Evolutionary conservation across 202 grass and related monocot species (phyloP).

Genomic region (Dendrocalamus latiflorus): DNA sequence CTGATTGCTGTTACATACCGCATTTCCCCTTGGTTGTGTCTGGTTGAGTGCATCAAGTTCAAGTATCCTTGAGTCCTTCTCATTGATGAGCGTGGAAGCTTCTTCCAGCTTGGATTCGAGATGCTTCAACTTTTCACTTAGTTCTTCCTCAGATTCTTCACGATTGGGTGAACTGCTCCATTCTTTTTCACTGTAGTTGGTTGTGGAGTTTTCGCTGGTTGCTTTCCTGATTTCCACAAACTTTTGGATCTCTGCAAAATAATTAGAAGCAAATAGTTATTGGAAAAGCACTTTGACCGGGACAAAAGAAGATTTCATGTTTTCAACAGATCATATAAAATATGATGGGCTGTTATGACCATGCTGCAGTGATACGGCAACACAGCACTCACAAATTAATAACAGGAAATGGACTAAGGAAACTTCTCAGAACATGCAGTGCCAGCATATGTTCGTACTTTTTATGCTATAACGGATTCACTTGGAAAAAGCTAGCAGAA

Average conservation of each 20-base stretch:
- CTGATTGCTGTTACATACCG: not conserved
- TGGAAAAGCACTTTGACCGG: not conserved
- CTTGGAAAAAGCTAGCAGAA: constrained; percentile 6
- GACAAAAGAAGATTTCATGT: not conserved
- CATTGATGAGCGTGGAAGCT: constrained; percentile 30
- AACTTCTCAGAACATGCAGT: constrained; percentile 13
- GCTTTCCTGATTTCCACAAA: constrained; percentile 52
- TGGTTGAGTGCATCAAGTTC: not conserved
- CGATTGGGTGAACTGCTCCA: constrained; percentile 35
- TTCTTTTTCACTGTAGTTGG: constrained; percentile 42
- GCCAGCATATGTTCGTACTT: not conserved
- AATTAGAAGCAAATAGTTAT: constrained; percentile 22
- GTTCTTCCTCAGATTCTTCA: constrained; percentile 39
- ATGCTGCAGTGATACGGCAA: not conserved
- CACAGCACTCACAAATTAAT: constrained; percentile 7
- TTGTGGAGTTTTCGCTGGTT: constrained; percentile 23
- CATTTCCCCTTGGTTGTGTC: not conserved
- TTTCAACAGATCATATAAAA: constrained; percentile 1
- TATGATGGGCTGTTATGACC: not conserved
- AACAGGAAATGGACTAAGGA: not conserved
- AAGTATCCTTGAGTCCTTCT: constrained; percentile 41
- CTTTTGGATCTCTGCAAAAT: constrained; percentile 73
- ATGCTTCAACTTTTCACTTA: constrained; percentile 46
- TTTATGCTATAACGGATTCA: not conserved
- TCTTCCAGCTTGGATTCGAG: constrained; percentile 57